phyloP scores from a whole-genome alignment of 768 basidiomycete genomes.

The Rhizopogon vesiculosus region DNA sequence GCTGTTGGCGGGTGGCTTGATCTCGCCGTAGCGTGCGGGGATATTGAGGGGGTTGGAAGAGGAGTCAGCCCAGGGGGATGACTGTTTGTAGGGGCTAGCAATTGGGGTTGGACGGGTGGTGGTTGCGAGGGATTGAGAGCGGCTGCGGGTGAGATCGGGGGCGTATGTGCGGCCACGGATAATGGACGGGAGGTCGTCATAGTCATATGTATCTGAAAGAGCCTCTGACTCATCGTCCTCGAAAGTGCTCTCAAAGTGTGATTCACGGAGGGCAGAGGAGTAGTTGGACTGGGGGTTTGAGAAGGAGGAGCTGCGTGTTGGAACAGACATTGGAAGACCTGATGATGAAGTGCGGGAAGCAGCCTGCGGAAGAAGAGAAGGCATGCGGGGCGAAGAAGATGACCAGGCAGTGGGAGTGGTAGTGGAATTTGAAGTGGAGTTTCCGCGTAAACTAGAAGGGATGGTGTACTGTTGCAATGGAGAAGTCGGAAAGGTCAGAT shows the following conservation, averaged over 20 bases:
- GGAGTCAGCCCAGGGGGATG: constrained; percentile 54
- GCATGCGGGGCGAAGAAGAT: constrained; percentile 32
- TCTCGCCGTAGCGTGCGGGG: constrained; percentile 53
- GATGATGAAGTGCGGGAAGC: constrained; percentile 25
- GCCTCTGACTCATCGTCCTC: constrained; percentile 78
- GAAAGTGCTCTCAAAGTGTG: constrained; percentile 68
- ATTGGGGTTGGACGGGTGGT: constrained; percentile 47
- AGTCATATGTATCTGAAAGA: constrained; percentile 60
- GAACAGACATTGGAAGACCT: constrained; percentile 46
- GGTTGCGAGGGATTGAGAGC: constrained; percentile 73
- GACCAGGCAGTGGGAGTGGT: constrained; percentile 37
- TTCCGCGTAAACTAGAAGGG: constrained; percentile 42
- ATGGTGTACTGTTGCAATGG: constrained; percentile 49
- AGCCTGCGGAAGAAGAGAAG: constrained; percentile 33
- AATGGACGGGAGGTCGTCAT: constrained; percentile 51
- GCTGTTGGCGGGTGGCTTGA: constrained; percentile 56
- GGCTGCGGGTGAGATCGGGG: constrained; percentile 63
- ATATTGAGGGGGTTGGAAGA: constrained; percentile 53
- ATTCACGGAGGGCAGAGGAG: constrained; percentile 60
- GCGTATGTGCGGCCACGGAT: constrained; percentile 58
- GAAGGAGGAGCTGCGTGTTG: constrained; percentile 67
- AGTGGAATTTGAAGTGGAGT: constrained; percentile 5
- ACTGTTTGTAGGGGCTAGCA: constrained; percentile 40
- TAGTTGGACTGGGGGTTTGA: constrained; percentile 56
- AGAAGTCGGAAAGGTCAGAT: constrained; percentile 43